phyloP scores from a whole-genome alignment of 768 basidiomycete genomes.

The Hemileccinum impolitum region DNA sequence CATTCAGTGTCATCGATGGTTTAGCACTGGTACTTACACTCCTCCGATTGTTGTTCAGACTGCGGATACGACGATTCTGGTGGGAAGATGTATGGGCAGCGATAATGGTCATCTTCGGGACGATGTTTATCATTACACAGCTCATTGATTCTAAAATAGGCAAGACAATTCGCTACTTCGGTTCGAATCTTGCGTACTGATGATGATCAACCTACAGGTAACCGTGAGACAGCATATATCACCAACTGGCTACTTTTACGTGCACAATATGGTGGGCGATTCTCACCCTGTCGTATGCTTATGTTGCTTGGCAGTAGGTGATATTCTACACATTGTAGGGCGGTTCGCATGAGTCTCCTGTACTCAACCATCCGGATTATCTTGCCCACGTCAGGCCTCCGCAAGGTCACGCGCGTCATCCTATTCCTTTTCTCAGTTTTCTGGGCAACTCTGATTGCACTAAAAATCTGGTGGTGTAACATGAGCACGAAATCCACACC shows the following conservation, averaged over 20 bases:
- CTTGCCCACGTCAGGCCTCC: neutral
- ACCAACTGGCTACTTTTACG: neutral
- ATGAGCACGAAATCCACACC: no score
- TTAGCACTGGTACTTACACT: neutral
- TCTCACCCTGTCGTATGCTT: neutral
- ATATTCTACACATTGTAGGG: neutral
- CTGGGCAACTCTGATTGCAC: neutral
- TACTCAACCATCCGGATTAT: neutral
- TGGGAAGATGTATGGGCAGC: constrained; percentile 3
- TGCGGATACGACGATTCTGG: constrained; percentile 3
- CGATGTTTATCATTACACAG: neutral
- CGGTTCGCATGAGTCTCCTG: constrained; percentile 5
- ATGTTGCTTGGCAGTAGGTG: neutral
- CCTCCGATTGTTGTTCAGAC: neutral
- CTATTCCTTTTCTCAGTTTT: neutral
- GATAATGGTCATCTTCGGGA: neutral
- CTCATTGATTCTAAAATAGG: neutral
- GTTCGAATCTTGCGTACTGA: neutral
- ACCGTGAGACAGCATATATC: neutral
- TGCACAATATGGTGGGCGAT: neutral
- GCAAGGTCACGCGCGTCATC: neutral
- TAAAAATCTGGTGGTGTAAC: neutral
- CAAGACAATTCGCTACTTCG: neutral
- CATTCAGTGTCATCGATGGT: neutral
- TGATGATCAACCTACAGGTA: neutral